These are phyloP conservation scores for Chiua virens DNA, from an alignment of 768 basidiomycete species.

Conservation along the genomic window DNA sequence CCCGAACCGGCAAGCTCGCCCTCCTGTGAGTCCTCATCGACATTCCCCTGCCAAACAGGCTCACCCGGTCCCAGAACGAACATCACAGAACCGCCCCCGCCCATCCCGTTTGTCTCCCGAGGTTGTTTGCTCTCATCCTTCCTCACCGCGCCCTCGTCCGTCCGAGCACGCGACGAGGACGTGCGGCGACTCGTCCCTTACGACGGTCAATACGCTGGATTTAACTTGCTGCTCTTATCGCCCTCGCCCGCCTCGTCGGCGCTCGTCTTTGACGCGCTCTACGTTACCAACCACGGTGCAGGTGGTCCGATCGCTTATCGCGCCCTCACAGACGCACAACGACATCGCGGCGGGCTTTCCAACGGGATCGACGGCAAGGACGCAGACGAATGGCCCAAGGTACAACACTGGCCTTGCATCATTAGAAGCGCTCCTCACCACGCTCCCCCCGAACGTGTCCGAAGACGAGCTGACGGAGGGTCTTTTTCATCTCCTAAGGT, in stretches of 20 bases:
- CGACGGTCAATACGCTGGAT: conserved; percentile 67
- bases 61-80: conserved; percentile 58
- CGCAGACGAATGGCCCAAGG: conserved; percentile 72
- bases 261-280: conserved; percentile 50
- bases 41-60: neutral
- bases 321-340: conserved; percentile 49
- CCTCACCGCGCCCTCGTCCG: conserved; percentile 47
- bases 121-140: conserved; percentile 70
- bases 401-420: conserved; percentile 53
- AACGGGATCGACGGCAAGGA: conserved; percentile 72
- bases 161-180: conserved; percentile 47
- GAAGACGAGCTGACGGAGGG: conserved; percentile 56
- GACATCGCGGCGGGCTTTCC: conserved; percentile 60
- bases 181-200: conserved; percentile 45
- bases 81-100: conserved; percentile 67
- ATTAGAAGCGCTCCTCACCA: conserved; percentile 45
- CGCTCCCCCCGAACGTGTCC: conserved; percentile 34
- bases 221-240: conserved; percentile 73
- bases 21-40: conserved; percentile 59
- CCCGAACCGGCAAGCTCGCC: conserved; percentile 62
- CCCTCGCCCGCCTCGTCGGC: conserved; percentile 27
- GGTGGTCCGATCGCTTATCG: conserved; percentile 59
- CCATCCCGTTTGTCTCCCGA: conserved; percentile 50
- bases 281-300: conserved; percentile 72
- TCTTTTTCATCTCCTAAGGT: conserved; percentile 71